Conservation (phyloP, 2,329 filamentous ascomycete genomes). For the Aspergillus sp. region DNA sequence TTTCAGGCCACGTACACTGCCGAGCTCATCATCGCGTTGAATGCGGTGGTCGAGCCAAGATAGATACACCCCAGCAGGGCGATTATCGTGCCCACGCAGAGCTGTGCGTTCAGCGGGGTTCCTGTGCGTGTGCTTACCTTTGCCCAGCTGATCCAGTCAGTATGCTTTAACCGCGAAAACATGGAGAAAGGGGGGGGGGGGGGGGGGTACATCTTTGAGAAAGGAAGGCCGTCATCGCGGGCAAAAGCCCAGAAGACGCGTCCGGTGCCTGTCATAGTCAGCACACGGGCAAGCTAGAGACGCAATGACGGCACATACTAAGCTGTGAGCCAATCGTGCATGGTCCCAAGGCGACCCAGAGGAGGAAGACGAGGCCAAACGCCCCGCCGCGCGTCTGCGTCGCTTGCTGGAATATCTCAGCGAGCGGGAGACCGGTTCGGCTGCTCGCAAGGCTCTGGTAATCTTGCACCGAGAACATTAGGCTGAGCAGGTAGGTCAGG, state of each 20-base stretch:
- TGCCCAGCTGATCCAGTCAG: conserved; percentile 25
- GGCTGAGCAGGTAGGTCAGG: conserved; percentile 48
- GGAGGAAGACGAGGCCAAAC: conserved; percentile 48
- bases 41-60: conserved; percentile 64
- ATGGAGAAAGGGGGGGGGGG: no score
- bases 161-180: neutral
- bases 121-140: conserved; percentile 43
- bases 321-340: conserved; percentile 34
- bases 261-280: conserved; percentile 38
- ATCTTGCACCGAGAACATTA: conserved; percentile 54
- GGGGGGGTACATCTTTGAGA: conserved; percentile 22
- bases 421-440: conserved; percentile 56
- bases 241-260: conserved; percentile 60
- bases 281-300: conserved; percentile 10
- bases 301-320: conserved; percentile 15
- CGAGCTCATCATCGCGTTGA: conserved; percentile 51
- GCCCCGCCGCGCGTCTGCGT: conserved; percentile 51
- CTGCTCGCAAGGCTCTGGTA: conserved; percentile 41
- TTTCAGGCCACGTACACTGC: conserved; percentile 13
- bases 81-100: conserved; percentile 49
- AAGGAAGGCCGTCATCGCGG: conserved; percentile 47
- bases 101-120: conserved; percentile 55
- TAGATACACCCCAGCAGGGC: conserved; percentile 63
- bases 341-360: conserved; percentile 32
- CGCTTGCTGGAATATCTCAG: conserved; percentile 62